These are phyloP conservation scores for Hippophae gyantsensis DNA, from an alignment of 306 rosid genomes.

Conservation along the genomic window DNA sequence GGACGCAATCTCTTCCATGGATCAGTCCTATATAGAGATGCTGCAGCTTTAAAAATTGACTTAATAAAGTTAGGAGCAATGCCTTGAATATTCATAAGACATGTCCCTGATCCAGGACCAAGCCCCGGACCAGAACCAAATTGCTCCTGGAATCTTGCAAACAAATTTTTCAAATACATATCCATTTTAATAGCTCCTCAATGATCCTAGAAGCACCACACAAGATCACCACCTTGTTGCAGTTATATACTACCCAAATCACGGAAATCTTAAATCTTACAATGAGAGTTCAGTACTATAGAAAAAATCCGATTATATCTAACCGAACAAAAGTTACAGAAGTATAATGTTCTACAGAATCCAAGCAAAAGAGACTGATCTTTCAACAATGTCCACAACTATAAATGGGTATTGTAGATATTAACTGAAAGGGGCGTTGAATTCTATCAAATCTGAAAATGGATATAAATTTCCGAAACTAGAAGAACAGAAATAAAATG, in stretches of 20 bases:
- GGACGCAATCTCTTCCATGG: constrained; percentile 63
- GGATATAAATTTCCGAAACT: neutral
- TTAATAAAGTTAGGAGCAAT: constrained; percentile 45
- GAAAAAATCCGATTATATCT: neutral
- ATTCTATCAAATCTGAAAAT: constrained; percentile 3
- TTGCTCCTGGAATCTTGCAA: constrained; percentile 58
- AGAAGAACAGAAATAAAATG: neutral
- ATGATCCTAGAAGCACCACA: constrained; percentile 14
- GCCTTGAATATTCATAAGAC: constrained; percentile 55
- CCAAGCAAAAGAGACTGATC: neutral
- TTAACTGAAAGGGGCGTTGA: neutral
- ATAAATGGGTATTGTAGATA: neutral
- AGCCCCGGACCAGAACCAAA: constrained; percentile 65
- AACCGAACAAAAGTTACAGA: neutral
- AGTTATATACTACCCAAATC: constrained; percentile 1
- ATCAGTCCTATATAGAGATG: constrained; percentile 48
- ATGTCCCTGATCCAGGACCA: constrained; percentile 71
- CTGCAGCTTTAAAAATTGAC: constrained; percentile 51
- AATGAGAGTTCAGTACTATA: neutral
- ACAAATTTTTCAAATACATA: constrained; percentile 59
- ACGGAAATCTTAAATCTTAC: neutral
- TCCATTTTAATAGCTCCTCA: constrained; percentile 29
- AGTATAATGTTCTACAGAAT: neutral
- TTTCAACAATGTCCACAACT: neutral
- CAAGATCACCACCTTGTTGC: constrained; percentile 5